Base-by-base conservation (phyloP, 768 basidiomycete genomes). In the Suillus placidus region DNA sequence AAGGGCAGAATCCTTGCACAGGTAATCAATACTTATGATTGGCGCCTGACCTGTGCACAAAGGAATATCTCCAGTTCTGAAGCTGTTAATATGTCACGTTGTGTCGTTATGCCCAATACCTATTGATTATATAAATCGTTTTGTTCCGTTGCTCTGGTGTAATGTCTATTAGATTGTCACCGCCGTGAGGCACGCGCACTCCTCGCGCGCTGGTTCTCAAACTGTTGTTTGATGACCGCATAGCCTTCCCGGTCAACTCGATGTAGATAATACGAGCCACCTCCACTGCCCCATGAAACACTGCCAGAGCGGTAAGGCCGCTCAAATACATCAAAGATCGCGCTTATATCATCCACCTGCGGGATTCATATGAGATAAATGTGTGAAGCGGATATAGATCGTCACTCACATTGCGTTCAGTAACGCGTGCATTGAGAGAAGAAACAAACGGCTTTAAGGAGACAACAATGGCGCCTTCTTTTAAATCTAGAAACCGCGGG, bases 401-500 rank as follows among this genome's bases (percentile, higher is more conserved):
- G 51, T 42, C 56, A 74, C 88, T 63, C 69, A 92, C 90, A 69
- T 95, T 97, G 54, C 92, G 90, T 70, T 94, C 90, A 0, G 92
- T 94, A 64, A 97, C 81, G 43, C 92, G 87, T 51, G 89, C 90
- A 69, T 90, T 81, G 30, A 80, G 76, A 0, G 87, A 85, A 38
- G 89, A 85, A 64, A 95, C 89, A 68, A 94, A 97, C 1, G 95
- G 94, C 65, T 90, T 88, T 20, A 99, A 80, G 23, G 93, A 95
- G 43, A 99, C 86, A 56, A 99, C 92, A 57, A 89, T 89, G 0
- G 95, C 94, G 23, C 94, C 93, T 66, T 97, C 94, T 73, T 95
- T 97, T 66, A 99, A 81, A 73, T 99, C 97, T 63, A 99, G 81
- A 78, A 99, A 99, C 72, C 94, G 91, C 35, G 92, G 89, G 54